phyloP scores from a whole-genome alignment of 1,139 yeast genomes.

The Suhomyces guaymorum region DNA sequence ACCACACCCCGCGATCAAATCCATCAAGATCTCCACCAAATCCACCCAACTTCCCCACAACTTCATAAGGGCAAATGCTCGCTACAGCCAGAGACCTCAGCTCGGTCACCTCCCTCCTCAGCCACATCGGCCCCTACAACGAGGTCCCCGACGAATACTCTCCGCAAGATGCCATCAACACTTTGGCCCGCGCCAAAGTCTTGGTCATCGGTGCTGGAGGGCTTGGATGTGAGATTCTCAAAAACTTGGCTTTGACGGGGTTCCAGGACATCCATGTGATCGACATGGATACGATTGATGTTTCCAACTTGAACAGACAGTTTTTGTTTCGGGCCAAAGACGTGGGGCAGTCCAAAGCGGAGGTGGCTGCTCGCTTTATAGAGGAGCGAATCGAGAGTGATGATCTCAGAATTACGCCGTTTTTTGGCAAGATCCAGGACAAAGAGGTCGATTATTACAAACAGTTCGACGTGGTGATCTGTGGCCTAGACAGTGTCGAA shows the following conservation, averaged over 20 bases:
- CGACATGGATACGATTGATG: conserved; percentile 94
- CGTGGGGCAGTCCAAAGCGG: conserved; percentile 80
- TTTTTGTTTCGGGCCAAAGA: conserved; percentile 74
- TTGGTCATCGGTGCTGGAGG: conserved; percentile 92
- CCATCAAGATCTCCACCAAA: no score
- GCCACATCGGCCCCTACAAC: conserved; percentile 41
- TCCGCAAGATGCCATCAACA: conserved; percentile 23
- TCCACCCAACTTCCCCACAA: no score
- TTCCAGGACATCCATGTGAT: conserved; percentile 75
- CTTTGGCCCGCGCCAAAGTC: conserved; percentile 36
- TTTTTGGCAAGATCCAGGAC: conserved; percentile 73
- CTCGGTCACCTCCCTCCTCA: conserved; percentile 28
- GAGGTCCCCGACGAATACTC: conserved; percentile 43
- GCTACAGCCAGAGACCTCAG: background rate
- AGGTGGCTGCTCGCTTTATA: conserved; percentile 70
- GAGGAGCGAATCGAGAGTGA: conserved; percentile 43
- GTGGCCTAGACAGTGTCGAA: conserved; percentile 88
- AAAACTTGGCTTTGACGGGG: conserved; percentile 78
- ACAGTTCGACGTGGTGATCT: conserved; percentile 71
- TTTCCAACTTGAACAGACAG: conserved; percentile 88
- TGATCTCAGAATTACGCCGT: conserved; percentile 52
- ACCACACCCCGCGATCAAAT: no score
- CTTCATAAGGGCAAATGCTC: background rate
- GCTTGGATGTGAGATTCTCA: conserved; percentile 88
- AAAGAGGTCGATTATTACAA: conserved; percentile 62